Percentiles rank a stretch among this genome's conserved stretches.
These are phyloP conservation scores for Aphanomyces invadans DNA, from an alignment of 352 stramenopile genomes.

Conservation along the genomic window DNA sequence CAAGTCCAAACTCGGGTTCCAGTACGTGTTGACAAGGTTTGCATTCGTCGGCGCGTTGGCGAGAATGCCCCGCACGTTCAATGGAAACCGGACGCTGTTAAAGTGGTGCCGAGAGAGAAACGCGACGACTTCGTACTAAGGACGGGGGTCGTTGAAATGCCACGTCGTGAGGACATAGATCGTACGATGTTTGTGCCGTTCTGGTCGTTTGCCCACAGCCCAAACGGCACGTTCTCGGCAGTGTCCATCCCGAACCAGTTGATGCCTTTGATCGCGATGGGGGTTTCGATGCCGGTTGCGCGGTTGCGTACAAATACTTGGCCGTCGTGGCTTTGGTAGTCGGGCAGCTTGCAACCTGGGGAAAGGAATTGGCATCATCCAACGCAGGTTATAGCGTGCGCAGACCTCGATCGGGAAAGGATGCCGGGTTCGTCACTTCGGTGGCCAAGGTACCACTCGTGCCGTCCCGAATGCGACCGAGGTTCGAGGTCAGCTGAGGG, in stretches of 20 bases:
- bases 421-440: slow-evolving; percentile 6
- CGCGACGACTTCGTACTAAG: slow-evolving; percentile 42
- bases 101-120: slow-evolving; percentile 66
- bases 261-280: slow-evolving; percentile 50
- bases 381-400: too few relatives aligned
- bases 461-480: background rate
- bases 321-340: slow-evolving; percentile 54
- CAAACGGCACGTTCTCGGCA: slow-evolving; percentile 38
- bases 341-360: slow-evolving; percentile 41
- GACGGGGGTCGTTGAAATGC: background rate
- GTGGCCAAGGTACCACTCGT: background rate
- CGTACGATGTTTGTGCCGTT: slow-evolving; percentile 46
- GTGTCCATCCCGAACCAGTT: slow-evolving; percentile 78
- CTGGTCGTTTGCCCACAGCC: slow-evolving; percentile 58
- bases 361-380: background rate
- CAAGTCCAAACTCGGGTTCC: slow-evolving; percentile 54
- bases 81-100: slow-evolving; percentile 49
- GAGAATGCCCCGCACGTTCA: slow-evolving; percentile 47
- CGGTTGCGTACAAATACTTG: slow-evolving; percentile 35
- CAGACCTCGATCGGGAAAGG: background rate
- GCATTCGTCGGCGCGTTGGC: slow-evolving; percentile 35
- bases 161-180: background rate
- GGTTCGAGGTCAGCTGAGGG: background rate
- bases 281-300: slow-evolving; percentile 43
- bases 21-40: slow-evolving; percentile 47